These are phyloP conservation scores for Malassezia slooffiae DNA, from an alignment of 1,284 basidiomycete species.

Conservation along the genomic window DNA sequence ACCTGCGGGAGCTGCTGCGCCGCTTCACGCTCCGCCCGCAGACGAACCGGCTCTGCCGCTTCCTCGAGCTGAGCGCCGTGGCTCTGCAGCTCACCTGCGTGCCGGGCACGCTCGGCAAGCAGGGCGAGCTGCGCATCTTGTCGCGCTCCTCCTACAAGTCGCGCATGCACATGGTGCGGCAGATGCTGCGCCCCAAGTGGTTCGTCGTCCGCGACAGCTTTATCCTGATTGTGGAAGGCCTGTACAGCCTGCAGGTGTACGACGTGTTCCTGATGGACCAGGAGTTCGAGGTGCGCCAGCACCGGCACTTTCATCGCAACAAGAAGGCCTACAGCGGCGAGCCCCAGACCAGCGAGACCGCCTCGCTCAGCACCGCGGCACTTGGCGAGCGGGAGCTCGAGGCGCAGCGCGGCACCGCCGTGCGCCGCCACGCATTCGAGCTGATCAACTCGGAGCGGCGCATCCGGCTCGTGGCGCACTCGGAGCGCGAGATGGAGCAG, in stretches of 20 bases:
- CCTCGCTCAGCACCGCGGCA: background rate
- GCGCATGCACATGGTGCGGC: constrained; percentile 50
- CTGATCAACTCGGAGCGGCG: constrained; percentile 80
- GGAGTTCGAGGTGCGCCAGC: constrained; percentile 56
- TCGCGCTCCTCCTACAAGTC: constrained; percentile 50
- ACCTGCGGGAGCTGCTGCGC: constrained; percentile 69
- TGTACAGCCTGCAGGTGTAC: constrained; percentile 61
- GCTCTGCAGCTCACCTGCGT: constrained; percentile 71
- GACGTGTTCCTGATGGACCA: constrained; percentile 89
- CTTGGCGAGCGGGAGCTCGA: background rate
- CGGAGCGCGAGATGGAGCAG: constrained; percentile 90
- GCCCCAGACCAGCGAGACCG: background rate
- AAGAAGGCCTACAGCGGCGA: constrained; percentile 5
- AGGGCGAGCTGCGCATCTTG: constrained; percentile 62
- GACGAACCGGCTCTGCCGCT: constrained; percentile 80
- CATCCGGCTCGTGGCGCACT: constrained; percentile 76
- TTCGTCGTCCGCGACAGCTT: constrained; percentile 89
- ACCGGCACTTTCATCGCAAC: constrained; percentile 3
- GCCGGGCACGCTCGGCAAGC: constrained; percentile 68
- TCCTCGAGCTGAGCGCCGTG: constrained; percentile 84
- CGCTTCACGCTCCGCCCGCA: constrained; percentile 88
- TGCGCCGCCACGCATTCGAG: constrained; percentile 73
- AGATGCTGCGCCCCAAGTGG: constrained; percentile 70
- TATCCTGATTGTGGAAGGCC: constrained; percentile 73
- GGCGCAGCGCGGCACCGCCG: background rate